phyloP scores from a whole-genome alignment of 2,329 filamentous ascomycete genomes.

The Lachnellula willkommii region DNA sequence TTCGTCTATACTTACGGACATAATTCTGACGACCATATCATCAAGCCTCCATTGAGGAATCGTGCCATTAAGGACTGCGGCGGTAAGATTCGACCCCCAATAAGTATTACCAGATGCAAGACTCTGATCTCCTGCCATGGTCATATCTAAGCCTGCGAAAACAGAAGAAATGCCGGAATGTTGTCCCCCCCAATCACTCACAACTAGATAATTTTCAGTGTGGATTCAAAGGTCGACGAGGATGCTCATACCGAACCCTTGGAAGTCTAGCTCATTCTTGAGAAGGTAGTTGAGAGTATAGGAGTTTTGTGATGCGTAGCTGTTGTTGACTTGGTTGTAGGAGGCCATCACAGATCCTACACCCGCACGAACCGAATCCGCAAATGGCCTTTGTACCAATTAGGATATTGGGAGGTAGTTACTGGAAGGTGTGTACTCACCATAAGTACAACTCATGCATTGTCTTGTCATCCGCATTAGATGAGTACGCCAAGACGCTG shows the following conservation, averaged over 20 bases:
- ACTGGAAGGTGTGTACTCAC: slow-evolving; percentile 25
- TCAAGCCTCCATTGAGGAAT: slow-evolving; percentile 83
- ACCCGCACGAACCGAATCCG: slow-evolving; percentile 58
- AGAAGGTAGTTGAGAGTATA: slow-evolving; percentile 69
- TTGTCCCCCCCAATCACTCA: slow-evolving; percentile 75
- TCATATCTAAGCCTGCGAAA: slow-evolving; percentile 77
- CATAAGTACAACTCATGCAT: slow-evolving; percentile 57
- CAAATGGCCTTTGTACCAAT: slow-evolving; percentile 41
- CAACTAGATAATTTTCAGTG: slow-evolving; percentile 39
- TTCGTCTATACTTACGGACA: slow-evolving; percentile 43
- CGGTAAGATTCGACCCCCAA: slow-evolving; percentile 83
- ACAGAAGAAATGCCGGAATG: slow-evolving; percentile 63
- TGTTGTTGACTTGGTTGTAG: slow-evolving; percentile 77
- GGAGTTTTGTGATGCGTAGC: slow-evolving; percentile 73
- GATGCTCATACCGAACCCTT: slow-evolving; percentile 52
- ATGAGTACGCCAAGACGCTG: slow-evolving; percentile 58
- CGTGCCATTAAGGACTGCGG: slow-evolving; percentile 83
- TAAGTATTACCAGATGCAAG: slow-evolving; percentile 59
- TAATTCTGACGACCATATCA: slow-evolving; percentile 85
- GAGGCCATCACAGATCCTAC: slow-evolving; percentile 71
- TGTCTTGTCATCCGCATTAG: slow-evolving; percentile 55
- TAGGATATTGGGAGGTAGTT: slow-evolving; percentile 2
- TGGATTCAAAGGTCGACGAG: not conserved
- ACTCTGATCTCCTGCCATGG: slow-evolving; percentile 74
- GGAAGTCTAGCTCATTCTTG: slow-evolving; percentile 76